phyloP scores from a whole-genome alignment of 1,284 basidiomycete genomes.

The Sanghuangporus baumii region DNA sequence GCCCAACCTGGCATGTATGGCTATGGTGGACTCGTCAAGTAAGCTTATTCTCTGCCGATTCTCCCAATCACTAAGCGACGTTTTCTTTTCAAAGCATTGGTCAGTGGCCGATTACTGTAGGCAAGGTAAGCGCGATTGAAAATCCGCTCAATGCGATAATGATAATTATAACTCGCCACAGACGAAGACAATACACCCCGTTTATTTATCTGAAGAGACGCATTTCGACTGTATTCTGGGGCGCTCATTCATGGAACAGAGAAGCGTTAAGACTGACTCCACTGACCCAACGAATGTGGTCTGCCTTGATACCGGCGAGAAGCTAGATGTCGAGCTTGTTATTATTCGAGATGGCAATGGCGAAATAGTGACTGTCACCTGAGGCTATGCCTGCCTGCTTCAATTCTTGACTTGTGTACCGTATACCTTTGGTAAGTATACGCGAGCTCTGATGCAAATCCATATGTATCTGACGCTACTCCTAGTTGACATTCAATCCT shows the following conservation, averaged over 20 bases:
- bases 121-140: constrained; percentile 19
- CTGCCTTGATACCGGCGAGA: constrained; percentile 94
- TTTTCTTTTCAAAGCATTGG: constrained; percentile 48
- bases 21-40: constrained; percentile 76
- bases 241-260: constrained; percentile 88
- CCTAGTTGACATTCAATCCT: too few relatives aligned
- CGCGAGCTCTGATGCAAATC: background rate
- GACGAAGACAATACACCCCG: constrained; percentile 41
- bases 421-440: background rate
- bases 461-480: too few relatives aligned
- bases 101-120: constrained; percentile 68
- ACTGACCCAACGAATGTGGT: constrained; percentile 88
- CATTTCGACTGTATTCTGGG: constrained; percentile 97
- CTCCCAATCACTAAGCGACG: background rate
- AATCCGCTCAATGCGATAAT: background rate
- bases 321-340: constrained; percentile 86
- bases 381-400: constrained; percentile 17
- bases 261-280: constrained; percentile 77
- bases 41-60: constrained; percentile 16
- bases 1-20: constrained; percentile 81
- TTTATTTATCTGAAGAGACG: constrained; percentile 88
- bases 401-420: background rate
- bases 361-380: constrained; percentile 84
- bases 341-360: constrained; percentile 84
- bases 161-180: background rate